A percentile compares a stretch with the other conserved stretches of the same genome.
Conservation (phyloP, 176 grass and related monocot genomes). For the Thalia dealbata region DNA sequence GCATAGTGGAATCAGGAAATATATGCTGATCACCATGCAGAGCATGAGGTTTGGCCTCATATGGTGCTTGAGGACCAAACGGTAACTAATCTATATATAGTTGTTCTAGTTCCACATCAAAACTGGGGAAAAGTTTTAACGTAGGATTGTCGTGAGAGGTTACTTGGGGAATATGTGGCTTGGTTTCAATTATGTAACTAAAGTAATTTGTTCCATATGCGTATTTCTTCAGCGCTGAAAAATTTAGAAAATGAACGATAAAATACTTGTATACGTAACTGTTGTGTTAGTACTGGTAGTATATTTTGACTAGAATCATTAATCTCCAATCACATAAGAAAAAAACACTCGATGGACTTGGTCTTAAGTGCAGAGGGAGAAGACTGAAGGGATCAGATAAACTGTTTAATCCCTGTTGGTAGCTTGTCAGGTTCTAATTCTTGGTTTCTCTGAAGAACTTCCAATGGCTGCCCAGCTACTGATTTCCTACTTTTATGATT, state of each 20-base stretch:
- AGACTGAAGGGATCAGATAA: too few species aligned
- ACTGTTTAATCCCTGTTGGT: too few species aligned
- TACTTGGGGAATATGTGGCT: background rate
- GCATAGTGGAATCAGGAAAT: background rate
- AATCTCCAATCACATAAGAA: too few species aligned
- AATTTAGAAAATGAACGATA: background rate
- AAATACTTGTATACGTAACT: background rate
- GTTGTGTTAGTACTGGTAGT: background rate
- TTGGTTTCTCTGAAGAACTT: too few species aligned
- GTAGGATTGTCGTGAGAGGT: background rate
- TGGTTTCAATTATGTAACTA: background rate
- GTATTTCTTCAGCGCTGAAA: background rate
- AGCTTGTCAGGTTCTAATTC: too few species aligned
- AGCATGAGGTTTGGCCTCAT: background rate
- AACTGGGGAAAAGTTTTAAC: background rate
- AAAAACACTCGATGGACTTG: too few species aligned
- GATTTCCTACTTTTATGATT: too few species aligned
- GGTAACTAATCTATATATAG: background rate
- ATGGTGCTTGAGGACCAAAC: background rate
- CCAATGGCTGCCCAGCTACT: too few species aligned
- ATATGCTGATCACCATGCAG: background rate
- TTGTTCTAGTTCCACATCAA: background rate
- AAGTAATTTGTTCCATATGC: background rate
- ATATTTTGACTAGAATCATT: too few species aligned
- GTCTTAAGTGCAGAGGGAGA: too few species aligned